phyloP scores from a whole-genome alignment of 345 rosid species.

The Eucalyptus curtisii region DNA sequence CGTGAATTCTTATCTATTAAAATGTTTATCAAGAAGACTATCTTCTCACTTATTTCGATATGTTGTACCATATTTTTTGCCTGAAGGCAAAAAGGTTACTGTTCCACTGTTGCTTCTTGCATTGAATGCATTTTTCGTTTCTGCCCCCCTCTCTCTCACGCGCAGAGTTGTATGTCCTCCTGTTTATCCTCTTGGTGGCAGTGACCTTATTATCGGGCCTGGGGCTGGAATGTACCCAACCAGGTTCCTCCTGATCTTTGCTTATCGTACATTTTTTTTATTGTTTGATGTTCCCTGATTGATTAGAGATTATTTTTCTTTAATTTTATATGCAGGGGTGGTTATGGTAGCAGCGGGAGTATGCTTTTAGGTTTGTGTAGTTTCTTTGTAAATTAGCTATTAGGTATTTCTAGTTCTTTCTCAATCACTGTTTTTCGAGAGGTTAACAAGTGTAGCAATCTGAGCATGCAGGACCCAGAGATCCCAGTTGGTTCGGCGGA shows the following conservation, averaged over 20 bases:
- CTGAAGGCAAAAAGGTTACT: background rate
- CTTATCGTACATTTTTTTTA: background rate
- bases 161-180: conserved; percentile 49
- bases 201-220: conserved; percentile 55
- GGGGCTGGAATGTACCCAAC: conserved; percentile 70
- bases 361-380: conserved; percentile 61
- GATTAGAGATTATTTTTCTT: background rate
- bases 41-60: background rate
- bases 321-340: conserved; percentile 27
- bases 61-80: background rate
- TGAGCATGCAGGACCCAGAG: conserved; percentile 57
- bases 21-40: background rate
- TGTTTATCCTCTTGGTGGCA: conserved; percentile 18
- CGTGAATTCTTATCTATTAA: background rate
- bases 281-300: background rate
- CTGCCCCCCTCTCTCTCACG: background rate
- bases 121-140: background rate
- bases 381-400: background rate
- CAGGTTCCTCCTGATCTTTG: conserved; percentile 21
- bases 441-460: background rate
- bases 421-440: background rate
- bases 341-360: conserved; percentile 37
- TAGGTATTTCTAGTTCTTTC: background rate
- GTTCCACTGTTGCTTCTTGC: background rate
- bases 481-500: conserved; percentile 50